Evolutionary conservation across 2,329 filamentous ascomycete species (phyloP), one percentile per base, ranked within the genome.

Genomic region (Colletotrichum kahawae): DNA sequence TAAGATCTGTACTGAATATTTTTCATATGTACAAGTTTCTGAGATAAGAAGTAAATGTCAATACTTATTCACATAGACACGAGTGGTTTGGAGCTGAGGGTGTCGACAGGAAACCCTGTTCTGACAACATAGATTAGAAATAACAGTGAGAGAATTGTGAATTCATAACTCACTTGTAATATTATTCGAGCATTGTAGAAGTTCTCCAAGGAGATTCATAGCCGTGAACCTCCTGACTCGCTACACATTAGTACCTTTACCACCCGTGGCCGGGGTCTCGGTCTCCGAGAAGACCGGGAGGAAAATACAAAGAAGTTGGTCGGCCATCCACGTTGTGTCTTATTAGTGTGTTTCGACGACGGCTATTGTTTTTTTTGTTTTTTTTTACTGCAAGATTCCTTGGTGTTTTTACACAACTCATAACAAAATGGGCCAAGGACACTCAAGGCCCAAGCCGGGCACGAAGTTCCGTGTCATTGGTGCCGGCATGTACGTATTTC

Each of bases 381-480:
- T 48, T 27, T 54, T 18, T 16, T 1, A 51, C n/a, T 12, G 9
- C 18, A 2, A 38, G 3, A 34, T 51, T 16, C 3, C 5, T 24
- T 7, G n/a, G 16, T 31, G 38, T 5, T 18, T 66, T 51, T 18
- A 18, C 34, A 21, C 24, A n/a, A 24, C 38, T 31, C 38, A 48
- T 24, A 21, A 33, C 56, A 64, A 54, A 3, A 81, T 79, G 78
- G 79, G 80, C 54, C 77, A 81, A 48, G 59, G 78, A 34, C 72
- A 75, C 64, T 80, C 80, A 10, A 57, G 51, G 13, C 80, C 80
- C 6, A 43, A 71, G 27, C 72, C 77, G 38, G 79, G 79, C 21
- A 73, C 74, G 48, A 70, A 69, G 31, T 63, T 81, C 36, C 78
- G 69, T 29, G 78, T 81, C 62, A 80, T 82, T 65, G 79, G 80